Evolutionary conservation across 1,284 basidiomycete genomes (phyloP).

Genomic region (Moniliella sp.): DNA sequence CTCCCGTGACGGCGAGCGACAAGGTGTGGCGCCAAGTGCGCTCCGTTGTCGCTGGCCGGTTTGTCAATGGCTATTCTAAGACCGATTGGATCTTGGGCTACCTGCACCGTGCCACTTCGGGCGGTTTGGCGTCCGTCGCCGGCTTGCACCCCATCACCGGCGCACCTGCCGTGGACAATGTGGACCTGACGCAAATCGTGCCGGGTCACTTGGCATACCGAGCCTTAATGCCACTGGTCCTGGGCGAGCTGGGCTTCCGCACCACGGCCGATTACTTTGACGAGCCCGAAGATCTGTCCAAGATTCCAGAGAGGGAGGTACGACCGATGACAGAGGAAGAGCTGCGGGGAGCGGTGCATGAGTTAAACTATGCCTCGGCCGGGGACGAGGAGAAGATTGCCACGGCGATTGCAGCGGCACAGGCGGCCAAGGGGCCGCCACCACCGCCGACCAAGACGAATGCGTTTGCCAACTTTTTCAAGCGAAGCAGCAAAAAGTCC

Average conservation of each 20-base stretch:
- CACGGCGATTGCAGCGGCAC: too few species aligned
- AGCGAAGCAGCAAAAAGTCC: too few species aligned
- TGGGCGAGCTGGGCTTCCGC: slow-evolving; percentile 28
- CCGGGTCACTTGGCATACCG: slow-evolving; percentile 29
- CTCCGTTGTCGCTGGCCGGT: slow-evolving; percentile 24
- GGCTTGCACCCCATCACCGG: slow-evolving; percentile 27
- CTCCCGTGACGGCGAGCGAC: slow-evolving; percentile 26
- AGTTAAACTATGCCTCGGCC: too few species aligned
- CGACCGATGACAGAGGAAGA: slow-evolving; percentile 4
- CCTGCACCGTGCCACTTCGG: slow-evolving; percentile 27
- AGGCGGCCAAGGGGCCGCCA: too few species aligned
- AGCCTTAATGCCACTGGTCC: slow-evolving; percentile 26
- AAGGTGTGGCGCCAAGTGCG: slow-evolving; percentile 22
- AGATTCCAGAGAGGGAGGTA: slow-evolving; percentile 25
- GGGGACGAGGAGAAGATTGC: too few species aligned
- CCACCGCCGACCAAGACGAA: background rate
- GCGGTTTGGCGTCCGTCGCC: slow-evolving; percentile 27
- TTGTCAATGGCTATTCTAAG: slow-evolving; percentile 25
- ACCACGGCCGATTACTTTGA: slow-evolving; percentile 33
- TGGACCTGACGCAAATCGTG: slow-evolving; percentile 30
- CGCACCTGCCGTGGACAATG: slow-evolving; percentile 26
- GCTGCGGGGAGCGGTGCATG: slow-evolving; percentile 1
- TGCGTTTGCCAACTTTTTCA: slow-evolving; percentile 3
- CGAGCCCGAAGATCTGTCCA: slow-evolving; percentile 27
- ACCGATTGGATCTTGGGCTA: slow-evolving; percentile 32